Percentiles rank a stretch among this genome's conserved stretches.
These are phyloP conservation scores for Starmerella apicola DNA, from an alignment of 805 yeast genomes.

Conservation along the genomic window DNA sequence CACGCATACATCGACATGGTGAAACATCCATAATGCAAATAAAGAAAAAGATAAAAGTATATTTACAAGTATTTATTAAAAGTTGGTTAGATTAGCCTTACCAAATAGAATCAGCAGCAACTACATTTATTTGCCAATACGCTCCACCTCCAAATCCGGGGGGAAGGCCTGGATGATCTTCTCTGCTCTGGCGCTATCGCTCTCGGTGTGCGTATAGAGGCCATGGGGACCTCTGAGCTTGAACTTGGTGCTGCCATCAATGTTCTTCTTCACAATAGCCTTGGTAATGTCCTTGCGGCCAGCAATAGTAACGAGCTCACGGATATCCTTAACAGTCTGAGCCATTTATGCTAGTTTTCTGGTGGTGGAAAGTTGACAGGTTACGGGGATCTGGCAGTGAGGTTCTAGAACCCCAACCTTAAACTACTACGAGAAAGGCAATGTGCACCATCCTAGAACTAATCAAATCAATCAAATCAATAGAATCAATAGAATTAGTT, in stretches of 20 bases:
- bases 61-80: too few relatives aligned
- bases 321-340: conserved; percentile 83
- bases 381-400: too few relatives aligned
- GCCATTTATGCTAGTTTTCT: conserved; percentile 20
- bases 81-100: too few relatives aligned
- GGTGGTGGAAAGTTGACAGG: conserved; percentile 2
- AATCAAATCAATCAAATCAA: not conserved
- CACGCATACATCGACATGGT: too few relatives aligned
- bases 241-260: conserved; percentile 91
- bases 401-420: too few relatives aligned
- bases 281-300: conserved; percentile 77
- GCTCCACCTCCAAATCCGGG: conserved; percentile 38
- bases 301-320: conserved; percentile 87
- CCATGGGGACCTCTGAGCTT: conserved; percentile 93
- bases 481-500: not conserved
- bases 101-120: too few relatives aligned
- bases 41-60: too few relatives aligned
- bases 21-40: too few relatives aligned
- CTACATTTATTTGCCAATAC: not conserved
- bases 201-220: conserved; percentile 89
- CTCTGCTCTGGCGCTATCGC: conserved; percentile 94
- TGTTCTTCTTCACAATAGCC: conserved; percentile 90
- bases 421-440: too few relatives aligned
- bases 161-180: conserved; percentile 96
- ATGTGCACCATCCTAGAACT: not conserved